Evolutionary conservation across 495 filamentous ascomycete genomes (phyloP), one percentile per base, ranked within the genome.

Genomic region (Penicillium soppii): DNA sequence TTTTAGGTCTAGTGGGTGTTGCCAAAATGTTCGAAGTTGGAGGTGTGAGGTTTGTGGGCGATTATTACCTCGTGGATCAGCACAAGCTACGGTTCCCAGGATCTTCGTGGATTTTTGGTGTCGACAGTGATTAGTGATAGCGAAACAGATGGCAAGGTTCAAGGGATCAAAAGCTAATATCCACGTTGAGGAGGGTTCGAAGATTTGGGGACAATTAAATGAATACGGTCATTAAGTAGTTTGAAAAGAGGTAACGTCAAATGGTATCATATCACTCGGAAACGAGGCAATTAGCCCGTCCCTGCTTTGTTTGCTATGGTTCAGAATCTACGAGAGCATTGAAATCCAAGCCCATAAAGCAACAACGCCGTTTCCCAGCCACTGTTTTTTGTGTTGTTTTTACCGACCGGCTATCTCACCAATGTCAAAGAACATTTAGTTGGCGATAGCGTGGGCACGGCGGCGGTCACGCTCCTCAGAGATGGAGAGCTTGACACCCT

Each of bases 401-500:
- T 56, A 48, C 45, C 43, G 26, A 23, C 51, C 57, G 43, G 36
- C 57, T 53, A 50, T 53, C 50, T 54, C 36, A 40, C 57, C 61
- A 61, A 64, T 64, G 68, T 67, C 65, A 38, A 9, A 55, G 53
- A 46, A 69, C 54, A 62, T 62, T 72, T 82, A 83, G 67, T 83
- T 81, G 62, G 89, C 85, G 66, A 90, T 71, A 58, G 86, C 76
- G 57, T 83, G 74, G 50, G 92, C 91, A 69, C 94, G 89, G 67
- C 89, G 85, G 72, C 91, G 90, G 79, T 97, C 92, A 76, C 92
- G 84, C 89, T 96, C 92, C 83, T 97, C 92, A 57, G 92, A 90
- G 71, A 97, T 97, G 68, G 88, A 85, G 69, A 97, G 88, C 88
- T 98, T 97, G 81, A 98, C 94, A 85, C 94, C 95, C 85, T 95